Evolutionary conservation across 163 green algal genomes (phyloP).

Genomic region (Chloroidium sp.): DNA sequence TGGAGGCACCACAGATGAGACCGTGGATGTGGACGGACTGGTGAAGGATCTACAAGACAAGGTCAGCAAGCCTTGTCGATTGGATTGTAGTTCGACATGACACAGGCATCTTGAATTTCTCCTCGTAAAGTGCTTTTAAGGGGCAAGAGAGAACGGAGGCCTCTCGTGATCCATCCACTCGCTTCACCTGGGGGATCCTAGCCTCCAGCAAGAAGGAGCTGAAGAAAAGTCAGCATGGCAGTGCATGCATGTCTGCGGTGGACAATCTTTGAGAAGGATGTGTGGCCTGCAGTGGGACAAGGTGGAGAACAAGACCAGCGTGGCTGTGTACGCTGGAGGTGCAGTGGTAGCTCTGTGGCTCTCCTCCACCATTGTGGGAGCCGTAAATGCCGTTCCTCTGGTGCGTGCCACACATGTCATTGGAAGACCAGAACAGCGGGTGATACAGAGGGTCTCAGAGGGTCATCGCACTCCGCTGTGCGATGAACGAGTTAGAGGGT

Average conservation of each 20-base stretch:
- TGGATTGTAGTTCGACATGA: too few species aligned
- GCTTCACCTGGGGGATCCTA: too few species aligned
- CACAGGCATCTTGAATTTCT: background rate
- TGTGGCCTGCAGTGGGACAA: slow-evolving; percentile 70
- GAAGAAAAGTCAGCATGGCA: background rate
- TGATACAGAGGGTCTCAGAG: background rate
- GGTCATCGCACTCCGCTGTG: too few species aligned
- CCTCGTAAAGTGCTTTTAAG: background rate
- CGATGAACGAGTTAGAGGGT: background rate
- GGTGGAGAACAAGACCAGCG: slow-evolving; percentile 85
- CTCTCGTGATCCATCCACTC: background rate
- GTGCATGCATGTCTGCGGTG: background rate
- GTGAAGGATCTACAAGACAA: slow-evolving; percentile 65
- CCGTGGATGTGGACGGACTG: slow-evolving; percentile 50
- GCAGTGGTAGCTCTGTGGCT: slow-evolving; percentile 79
- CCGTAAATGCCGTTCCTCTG: slow-evolving; percentile 83
- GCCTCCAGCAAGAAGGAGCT: background rate
- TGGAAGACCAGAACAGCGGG: background rate
- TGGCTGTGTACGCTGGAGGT: slow-evolving; percentile 68
- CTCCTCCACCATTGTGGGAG: slow-evolving; percentile 71
- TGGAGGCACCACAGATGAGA: background rate
- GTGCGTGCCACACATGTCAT: slow-evolving; percentile 21
- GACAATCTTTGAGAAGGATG: background rate
- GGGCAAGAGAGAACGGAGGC: background rate
- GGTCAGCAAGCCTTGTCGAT: slow-evolving; percentile 11